A percentile compares a stretch with the other conserved stretches of the same genome.
Evolutionary conservation across 2,329 filamentous ascomycete genomes (phyloP).

Genomic region (Phaeoacremonium minimum): DNA sequence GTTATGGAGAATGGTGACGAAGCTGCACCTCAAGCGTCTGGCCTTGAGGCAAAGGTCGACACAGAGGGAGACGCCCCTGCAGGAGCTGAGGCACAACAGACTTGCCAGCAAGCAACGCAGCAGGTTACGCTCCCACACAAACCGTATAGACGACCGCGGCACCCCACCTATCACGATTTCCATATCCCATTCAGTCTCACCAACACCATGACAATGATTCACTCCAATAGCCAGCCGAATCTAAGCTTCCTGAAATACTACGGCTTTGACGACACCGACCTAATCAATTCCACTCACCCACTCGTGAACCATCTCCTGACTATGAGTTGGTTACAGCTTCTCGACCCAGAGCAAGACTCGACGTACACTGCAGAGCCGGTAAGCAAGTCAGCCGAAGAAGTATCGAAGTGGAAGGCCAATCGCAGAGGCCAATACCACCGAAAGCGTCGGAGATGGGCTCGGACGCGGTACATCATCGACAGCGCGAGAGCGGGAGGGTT

Average conservation of each 20-base stretch:
- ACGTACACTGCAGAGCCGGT: constrained; percentile 67
- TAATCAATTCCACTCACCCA: constrained; percentile 66
- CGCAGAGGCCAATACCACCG: constrained; percentile 83
- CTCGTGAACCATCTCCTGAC: constrained; percentile 77
- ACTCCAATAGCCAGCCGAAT: constrained; percentile 82
- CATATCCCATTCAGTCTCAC: constrained; percentile 62
- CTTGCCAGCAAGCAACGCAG: neutral
- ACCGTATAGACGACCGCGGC: neutral
- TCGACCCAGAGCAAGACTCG: constrained; percentile 70
- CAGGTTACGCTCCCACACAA: neutral
- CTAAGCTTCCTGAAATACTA: constrained; percentile 86
- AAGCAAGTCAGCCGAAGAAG: constrained; percentile 50
- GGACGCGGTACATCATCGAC: constrained; percentile 68
- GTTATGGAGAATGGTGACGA: neutral
- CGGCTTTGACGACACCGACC: constrained; percentile 69
- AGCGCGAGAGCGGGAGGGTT: constrained; percentile 72
- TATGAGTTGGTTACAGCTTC: constrained; percentile 87
- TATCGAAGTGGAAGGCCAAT: constrained; percentile 72
- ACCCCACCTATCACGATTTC: constrained; percentile 34
- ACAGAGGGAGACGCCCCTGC: too few relatives aligned
- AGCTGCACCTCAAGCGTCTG: too few relatives aligned
- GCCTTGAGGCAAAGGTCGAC: too few relatives aligned
- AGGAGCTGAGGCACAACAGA: neutral
- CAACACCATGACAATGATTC: constrained; percentile 78
- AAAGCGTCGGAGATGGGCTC: constrained; percentile 80